A percentile compares a stretch with the other conserved stretches of the same genome.
phyloP scores from a whole-genome alignment of 2,329 filamentous ascomycete species.

The Alternaria incomplexa region DNA sequence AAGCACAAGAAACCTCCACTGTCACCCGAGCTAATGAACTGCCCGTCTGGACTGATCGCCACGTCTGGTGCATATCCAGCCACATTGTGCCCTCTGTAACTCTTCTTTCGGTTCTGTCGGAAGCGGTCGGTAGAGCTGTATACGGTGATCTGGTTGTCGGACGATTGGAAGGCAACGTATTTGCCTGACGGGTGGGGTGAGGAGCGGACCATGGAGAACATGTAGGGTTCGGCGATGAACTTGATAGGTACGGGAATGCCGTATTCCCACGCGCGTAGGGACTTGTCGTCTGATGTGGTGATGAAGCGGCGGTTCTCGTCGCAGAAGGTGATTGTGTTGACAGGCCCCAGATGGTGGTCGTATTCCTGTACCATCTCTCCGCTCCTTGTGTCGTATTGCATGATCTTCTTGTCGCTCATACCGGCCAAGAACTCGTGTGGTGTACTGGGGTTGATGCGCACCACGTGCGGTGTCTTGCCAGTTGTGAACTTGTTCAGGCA shows the following conservation, averaged over 20 bases:
- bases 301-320: constrained; percentile 95
- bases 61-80: constrained; percentile 93
- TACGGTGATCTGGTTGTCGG: constrained; percentile 95
- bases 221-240: constrained; percentile 95
- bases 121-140: constrained; percentile 96
- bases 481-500: constrained; percentile 90
- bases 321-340: constrained; percentile 97
- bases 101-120: constrained; percentile 96
- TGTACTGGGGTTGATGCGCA: constrained; percentile 88
- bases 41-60: constrained; percentile 85
- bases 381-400: constrained; percentile 90
- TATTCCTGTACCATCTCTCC: constrained; percentile 92
- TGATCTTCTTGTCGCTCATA: constrained; percentile 98
- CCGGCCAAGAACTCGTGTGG: constrained; percentile 92
- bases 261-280: constrained; percentile 95
- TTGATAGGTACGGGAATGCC: constrained; percentile 98
- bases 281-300: constrained; percentile 97
- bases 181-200: constrained; percentile 87
- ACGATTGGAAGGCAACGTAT: constrained; percentile 90
- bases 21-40: constrained; percentile 88
- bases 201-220: constrained; percentile 93
- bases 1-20: constrained; percentile 89
- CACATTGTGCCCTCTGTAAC: constrained; percentile 93
- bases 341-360: constrained; percentile 94
- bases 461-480: constrained; percentile 92